These are phyloP conservation scores for Amanita jacksonii DNA, from an alignment of 768 basidiomycete genomes.

Conservation along the genomic window DNA sequence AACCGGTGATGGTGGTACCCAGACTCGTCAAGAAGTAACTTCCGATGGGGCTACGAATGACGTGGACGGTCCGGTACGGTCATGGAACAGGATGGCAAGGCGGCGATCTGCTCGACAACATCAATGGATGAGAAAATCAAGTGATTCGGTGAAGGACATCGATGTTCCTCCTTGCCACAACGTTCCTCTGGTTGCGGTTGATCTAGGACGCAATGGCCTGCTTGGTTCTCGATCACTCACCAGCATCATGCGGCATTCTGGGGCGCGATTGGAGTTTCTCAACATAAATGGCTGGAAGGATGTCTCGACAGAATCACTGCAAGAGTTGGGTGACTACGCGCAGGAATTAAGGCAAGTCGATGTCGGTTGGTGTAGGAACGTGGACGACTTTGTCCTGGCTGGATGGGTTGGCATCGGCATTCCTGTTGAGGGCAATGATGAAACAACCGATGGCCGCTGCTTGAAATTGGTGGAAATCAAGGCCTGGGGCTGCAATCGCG, in stretches of 20 bases:
- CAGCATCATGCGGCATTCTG: constrained; percentile 63
- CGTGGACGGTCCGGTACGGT: constrained; percentile 1
- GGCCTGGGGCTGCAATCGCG: constrained; percentile 46
- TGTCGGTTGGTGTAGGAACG: constrained; percentile 75
- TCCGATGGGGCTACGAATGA: neutral
- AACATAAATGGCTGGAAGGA: constrained; percentile 75
- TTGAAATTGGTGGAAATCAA: constrained; percentile 33
- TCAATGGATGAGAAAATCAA: neutral
- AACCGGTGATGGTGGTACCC: neutral
- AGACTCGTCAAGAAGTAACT: neutral
- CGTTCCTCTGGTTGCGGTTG: constrained; percentile 39
- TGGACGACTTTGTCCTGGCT: constrained; percentile 79
- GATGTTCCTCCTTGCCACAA: constrained; percentile 17
- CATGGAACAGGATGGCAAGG: constrained; percentile 2
- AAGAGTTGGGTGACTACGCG: constrained; percentile 22
- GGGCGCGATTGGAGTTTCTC: constrained; percentile 43
- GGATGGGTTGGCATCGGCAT: constrained; percentile 39
- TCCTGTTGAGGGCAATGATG: constrained; percentile 12
- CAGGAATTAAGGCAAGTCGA: constrained; percentile 51
- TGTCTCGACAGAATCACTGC: constrained; percentile 35
- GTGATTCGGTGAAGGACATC: constrained; percentile 8
- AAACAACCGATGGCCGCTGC: constrained; percentile 23
- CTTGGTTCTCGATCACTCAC: constrained; percentile 45
- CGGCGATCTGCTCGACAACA: neutral
- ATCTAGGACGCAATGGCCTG: constrained; percentile 53